Conservation (phyloP, 2,329 filamentous ascomycete species). For the Emericellopsis cladophorae region DNA sequence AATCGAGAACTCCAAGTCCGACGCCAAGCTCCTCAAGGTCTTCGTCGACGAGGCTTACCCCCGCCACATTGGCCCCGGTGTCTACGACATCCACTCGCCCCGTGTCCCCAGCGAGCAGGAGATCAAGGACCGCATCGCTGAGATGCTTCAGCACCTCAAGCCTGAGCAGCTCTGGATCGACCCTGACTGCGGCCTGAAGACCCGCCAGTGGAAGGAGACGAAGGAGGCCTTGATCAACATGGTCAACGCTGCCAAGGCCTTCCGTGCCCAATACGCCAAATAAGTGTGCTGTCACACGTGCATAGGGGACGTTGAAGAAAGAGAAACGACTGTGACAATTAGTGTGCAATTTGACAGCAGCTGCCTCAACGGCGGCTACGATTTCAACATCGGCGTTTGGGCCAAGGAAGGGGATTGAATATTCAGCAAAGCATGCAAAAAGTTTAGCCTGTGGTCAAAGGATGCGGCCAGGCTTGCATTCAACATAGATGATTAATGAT, state of each 20-base stretch:
- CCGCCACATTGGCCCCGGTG: constrained; percentile 95
- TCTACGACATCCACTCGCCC: constrained; percentile 99
- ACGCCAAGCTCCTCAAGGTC: constrained; percentile 97
- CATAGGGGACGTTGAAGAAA: constrained; percentile 3
- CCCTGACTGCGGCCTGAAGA: constrained; percentile 99
- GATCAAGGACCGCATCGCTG: constrained; percentile 93
- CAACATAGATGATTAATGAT: constrained; percentile 24
- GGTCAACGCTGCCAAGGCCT: constrained; percentile 96
- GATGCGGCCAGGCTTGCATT: constrained; percentile 20
- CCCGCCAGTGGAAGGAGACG: constrained; percentile 95
- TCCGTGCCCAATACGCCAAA: constrained; percentile 78
- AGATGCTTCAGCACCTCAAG: constrained; percentile 97
- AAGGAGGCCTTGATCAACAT: constrained; percentile 93
- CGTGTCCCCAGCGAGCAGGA: constrained; percentile 95
- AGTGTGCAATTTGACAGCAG: constrained; percentile 16
- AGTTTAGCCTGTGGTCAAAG: constrained; percentile 14
- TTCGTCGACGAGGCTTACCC: constrained; percentile 97
- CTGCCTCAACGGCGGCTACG: constrained; percentile 29
- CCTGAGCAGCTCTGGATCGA: constrained; percentile 99
- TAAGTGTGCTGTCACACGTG: constrained; percentile 19
- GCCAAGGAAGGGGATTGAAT: constrained; percentile 20
- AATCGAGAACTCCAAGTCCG: constrained; percentile 99
- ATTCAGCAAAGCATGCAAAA: constrained; percentile 20
- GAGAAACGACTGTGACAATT: constrained; percentile 14
- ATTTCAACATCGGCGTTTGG: constrained; percentile 49